Evolutionary conservation across 2,329 filamentous ascomycete species (phyloP).

Genomic region (Myriosclerotinia scirpicola): DNA sequence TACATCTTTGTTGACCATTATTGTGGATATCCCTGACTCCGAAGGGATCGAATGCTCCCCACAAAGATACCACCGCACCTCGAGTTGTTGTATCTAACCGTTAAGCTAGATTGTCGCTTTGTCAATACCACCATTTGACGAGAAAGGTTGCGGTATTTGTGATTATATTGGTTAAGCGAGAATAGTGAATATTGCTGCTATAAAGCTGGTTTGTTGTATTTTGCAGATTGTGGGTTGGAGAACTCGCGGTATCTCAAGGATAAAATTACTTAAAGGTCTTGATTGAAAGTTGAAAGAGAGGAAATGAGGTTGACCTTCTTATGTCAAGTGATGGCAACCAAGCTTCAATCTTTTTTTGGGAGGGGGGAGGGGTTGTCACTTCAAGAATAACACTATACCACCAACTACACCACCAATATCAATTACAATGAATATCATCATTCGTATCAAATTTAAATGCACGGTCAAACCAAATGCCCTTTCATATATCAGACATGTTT

Average conservation of each 20-base stretch:
- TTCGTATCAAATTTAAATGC: background rate
- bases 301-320: too few relatives aligned
- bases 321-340: too few relatives aligned
- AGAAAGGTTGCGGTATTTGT: background rate
- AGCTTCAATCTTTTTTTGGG: too few relatives aligned
- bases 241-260: too few relatives aligned
- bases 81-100: background rate
- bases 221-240: background rate
- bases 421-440: too few relatives aligned
- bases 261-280: too few relatives aligned
- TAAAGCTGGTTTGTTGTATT: background rate
- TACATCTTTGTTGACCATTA: background rate
- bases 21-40: background rate
- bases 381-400: background rate
- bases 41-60: background rate
- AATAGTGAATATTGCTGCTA: background rate
- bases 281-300: too few relatives aligned
- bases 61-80: background rate
- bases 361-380: background rate
- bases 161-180: background rate
- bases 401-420: background rate
- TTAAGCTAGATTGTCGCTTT: background rate
- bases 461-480: background rate
- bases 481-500: background rate
- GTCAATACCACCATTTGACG: constrained; percentile 2